Evolutionary conservation across 2,329 filamentous ascomycete genomes (phyloP).

Genomic region (Clathrospora elynae): DNA sequence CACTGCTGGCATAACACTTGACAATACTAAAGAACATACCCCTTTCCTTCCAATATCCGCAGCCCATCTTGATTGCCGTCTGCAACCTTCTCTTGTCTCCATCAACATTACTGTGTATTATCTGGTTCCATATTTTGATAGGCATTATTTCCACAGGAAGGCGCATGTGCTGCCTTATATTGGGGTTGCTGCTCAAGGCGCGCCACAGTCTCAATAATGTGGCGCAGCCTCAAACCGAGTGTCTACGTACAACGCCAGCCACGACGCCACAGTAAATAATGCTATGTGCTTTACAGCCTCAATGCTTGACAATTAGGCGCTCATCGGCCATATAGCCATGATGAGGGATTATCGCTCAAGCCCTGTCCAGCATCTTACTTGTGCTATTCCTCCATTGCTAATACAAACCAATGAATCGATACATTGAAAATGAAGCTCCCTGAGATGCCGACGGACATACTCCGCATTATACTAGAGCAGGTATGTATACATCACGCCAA

Average conservation of each 20-base stretch:
- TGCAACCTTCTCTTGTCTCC: too few relatives aligned
- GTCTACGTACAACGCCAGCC: constrained; percentile 1
- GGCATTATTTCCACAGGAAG: too few relatives aligned
- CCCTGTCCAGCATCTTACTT: too few relatives aligned
- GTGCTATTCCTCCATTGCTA: too few relatives aligned
- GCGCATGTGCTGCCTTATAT: too few relatives aligned
- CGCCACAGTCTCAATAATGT: too few relatives aligned
- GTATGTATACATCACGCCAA: neutral
- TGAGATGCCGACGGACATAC: neutral
- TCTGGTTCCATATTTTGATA: too few relatives aligned
- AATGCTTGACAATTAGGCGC: neutral
- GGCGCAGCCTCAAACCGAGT: neutral
- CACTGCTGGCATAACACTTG: constrained; percentile 44
- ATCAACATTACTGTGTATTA: too few relatives aligned
- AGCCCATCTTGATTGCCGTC: too few relatives aligned
- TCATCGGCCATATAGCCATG: neutral
- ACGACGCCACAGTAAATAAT: neutral
- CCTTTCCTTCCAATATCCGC: too few relatives aligned
- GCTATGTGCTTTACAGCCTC: neutral
- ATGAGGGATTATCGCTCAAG: too few relatives aligned
- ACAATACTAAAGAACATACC: neutral
- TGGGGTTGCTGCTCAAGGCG: too few relatives aligned
- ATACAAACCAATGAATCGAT: neutral
- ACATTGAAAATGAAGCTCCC: neutral
- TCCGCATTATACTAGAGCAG: neutral